phyloP scores from a whole-genome alignment of 2,329 filamentous ascomycete species.

The Orbilia quercus region DNA sequence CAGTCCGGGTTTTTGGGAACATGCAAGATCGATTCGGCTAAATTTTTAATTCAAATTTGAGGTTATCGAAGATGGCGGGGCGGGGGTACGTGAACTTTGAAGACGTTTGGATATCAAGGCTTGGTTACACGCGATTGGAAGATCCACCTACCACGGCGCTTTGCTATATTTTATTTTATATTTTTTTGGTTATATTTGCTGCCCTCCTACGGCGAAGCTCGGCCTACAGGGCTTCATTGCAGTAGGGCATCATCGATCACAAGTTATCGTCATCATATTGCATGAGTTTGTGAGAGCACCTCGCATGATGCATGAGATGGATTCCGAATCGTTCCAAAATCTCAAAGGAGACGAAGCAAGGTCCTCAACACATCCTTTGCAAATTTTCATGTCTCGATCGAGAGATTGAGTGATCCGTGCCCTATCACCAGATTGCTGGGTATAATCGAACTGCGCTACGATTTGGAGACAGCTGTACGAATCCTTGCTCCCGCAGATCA shows the following conservation, averaged over 20 bases:
- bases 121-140: conserved; percentile 14
- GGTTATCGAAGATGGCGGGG: conserved; percentile 13
- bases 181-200: neutral
- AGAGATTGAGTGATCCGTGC: conserved; percentile 33
- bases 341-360: neutral
- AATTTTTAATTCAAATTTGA: neutral
- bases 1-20: neutral
- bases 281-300: neutral
- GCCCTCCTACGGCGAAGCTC: conserved; percentile 11
- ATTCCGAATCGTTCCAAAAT: neutral
- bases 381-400: neutral
- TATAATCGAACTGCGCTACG: conserved; percentile 5
- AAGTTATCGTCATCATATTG: neutral
- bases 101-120: neutral
- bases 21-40: neutral
- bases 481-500: conserved; percentile 20
- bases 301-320: conserved; percentile 14
- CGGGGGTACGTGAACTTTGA: neutral
- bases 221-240: neutral
- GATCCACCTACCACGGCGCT: neutral
- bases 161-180: neutral
- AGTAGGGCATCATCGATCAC: too few species aligned
- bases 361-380: neutral
- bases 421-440: conserved; percentile 32
- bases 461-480: conserved; percentile 8